Percentiles rank a stretch among this genome's conserved stretches.
Evolutionary conservation across 176 grass and related monocot genomes (phyloP).

Genomic region (Avena insularis): DNA sequence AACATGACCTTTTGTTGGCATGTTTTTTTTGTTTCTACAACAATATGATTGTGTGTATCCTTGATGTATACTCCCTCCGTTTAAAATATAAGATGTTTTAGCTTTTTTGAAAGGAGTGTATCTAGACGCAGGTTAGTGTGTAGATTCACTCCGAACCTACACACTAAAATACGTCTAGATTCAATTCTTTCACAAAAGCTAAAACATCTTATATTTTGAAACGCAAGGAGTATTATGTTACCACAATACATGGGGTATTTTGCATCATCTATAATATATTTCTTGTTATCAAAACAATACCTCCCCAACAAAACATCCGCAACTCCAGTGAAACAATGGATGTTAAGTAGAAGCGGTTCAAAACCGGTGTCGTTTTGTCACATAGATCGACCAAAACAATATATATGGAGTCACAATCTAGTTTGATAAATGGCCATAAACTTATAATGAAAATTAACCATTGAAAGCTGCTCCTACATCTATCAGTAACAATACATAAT

Average conservation of each 20-base stretch:
- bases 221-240: not conserved
- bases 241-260: not conserved
- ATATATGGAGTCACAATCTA: not conserved
- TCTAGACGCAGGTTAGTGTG: no score
- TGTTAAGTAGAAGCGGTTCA: not conserved
- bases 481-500: not conserved
- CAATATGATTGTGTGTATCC: not conserved
- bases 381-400: not conserved
- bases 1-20: not conserved
- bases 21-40: not conserved
- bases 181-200: no score
- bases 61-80: not conserved
- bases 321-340: not conserved
- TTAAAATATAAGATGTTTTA: no score
- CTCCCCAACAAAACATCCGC: not conserved
- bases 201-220: no score
- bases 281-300: not conserved
- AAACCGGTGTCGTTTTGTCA: not conserved
- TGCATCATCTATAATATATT: not conserved
- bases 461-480: not conserved
- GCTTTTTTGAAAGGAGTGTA: no score
- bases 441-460: not conserved
- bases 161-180: no score
- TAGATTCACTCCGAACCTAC: no score
- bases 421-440: not conserved